Evolutionary conservation across 345 rosid genomes (phyloP).

Genomic region (Arabidopsis suecica): DNA sequence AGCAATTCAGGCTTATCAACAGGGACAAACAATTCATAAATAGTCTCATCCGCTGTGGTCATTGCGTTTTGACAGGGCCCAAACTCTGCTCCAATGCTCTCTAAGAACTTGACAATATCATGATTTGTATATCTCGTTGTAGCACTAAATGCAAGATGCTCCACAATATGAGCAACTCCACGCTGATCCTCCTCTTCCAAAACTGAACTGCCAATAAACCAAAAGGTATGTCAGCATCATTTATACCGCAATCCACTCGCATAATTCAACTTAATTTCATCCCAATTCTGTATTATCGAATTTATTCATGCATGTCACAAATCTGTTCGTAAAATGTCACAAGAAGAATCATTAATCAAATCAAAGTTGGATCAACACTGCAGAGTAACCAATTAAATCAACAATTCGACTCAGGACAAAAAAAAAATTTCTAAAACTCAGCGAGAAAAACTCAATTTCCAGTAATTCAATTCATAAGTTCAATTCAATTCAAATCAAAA

Average conservation of each 20-base stretch:
- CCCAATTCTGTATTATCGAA: not conserved
- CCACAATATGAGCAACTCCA: conserved; percentile 94
- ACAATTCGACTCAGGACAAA: conserved; percentile 17
- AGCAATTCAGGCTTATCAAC: conserved; percentile 70
- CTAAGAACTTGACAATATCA: conserved; percentile 86
- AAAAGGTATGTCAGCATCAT: conserved; percentile 47
- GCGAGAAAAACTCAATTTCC: not conserved
- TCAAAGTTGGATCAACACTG: conserved; percentile 37
- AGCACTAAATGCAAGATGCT: conserved; percentile 97
- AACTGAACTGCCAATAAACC: conserved; percentile 85
- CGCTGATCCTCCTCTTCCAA: conserved; percentile 96
- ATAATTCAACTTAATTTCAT: conserved; percentile 16
- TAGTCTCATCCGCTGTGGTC: conserved; percentile 89
- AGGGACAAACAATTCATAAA: conserved; percentile 89
- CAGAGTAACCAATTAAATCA: not conserved
- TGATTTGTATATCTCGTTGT: conserved; percentile 84
- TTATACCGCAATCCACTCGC: not conserved
- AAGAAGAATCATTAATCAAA: conserved; percentile 13
- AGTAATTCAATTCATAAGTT: not conserved
- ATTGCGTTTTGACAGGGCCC: conserved; percentile 96
- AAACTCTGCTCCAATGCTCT: conserved; percentile 93
- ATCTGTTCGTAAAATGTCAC: not conserved
- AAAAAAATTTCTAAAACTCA: not conserved
- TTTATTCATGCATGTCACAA: conserved; percentile 23
- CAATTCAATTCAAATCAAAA: not conserved